Percentiles rank a stretch among this genome's conserved stretches.
Conservation (phyloP, 2,329 filamentous ascomycete genomes). For the Thelonectria discophora region DNA sequence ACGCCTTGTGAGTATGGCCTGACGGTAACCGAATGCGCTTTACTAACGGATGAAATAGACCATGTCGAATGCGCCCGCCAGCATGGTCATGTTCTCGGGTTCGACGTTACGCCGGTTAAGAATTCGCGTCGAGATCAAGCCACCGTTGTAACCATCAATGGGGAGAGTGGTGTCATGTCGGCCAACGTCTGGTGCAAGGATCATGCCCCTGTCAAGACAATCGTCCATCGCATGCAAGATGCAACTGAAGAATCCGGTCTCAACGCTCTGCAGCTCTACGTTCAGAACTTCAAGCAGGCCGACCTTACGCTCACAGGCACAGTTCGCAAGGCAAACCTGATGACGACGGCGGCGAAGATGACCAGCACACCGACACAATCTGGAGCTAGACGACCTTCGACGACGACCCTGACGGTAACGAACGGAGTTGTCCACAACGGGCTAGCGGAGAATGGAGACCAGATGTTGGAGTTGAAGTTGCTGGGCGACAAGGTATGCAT, state of each 20-base stretch:
- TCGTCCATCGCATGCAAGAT: slow-evolving; percentile 83
- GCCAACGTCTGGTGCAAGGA: slow-evolving; percentile 92
- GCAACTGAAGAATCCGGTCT: slow-evolving; percentile 73
- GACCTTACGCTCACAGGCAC: slow-evolving; percentile 91
- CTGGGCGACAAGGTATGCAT: slow-evolving; percentile 66
- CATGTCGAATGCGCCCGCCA: slow-evolving; percentile 93
- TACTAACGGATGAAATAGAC: slow-evolving; percentile 56
- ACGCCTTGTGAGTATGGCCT: slow-evolving; percentile 52
- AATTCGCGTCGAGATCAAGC: slow-evolving; percentile 84
- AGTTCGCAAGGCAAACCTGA: slow-evolving; percentile 87
- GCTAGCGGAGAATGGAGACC: slow-evolving; percentile 41
- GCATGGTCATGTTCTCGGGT: slow-evolving; percentile 83
- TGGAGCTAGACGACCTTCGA: slow-evolving; percentile 65
- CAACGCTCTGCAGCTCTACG: slow-evolving; percentile 86
- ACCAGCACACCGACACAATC: slow-evolving; percentile 46
- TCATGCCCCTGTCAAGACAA: slow-evolving; percentile 76
- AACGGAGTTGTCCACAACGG: slow-evolving; percentile 28
- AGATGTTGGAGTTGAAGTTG: slow-evolving; percentile 44
- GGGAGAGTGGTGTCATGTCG: slow-evolving; percentile 84
- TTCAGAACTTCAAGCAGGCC: slow-evolving; percentile 91
- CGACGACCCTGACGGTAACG: slow-evolving; percentile 51
- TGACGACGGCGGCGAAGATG: slow-evolving; percentile 70
- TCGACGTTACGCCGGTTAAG: slow-evolving; percentile 91
- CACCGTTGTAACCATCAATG: slow-evolving; percentile 80
- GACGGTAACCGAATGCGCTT: neutral